Conservation (phyloP, 129 eudicot genomes). For the Logfia minima region DNA sequence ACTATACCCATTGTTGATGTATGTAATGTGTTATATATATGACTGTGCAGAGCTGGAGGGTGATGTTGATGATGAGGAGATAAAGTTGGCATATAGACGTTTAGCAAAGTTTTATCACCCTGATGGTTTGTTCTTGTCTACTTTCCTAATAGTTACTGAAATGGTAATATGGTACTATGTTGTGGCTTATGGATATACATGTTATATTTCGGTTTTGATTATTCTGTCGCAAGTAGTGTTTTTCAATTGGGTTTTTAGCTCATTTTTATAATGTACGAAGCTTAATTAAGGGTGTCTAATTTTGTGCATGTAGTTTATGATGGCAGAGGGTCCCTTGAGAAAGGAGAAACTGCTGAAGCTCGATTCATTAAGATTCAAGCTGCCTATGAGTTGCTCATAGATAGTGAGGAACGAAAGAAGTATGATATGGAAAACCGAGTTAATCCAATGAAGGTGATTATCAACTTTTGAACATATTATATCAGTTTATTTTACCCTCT, state of each 20-base stretch:
- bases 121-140: conserved; percentile 76
- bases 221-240: neutral
- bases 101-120: conserved; percentile 98
- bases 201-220: neutral
- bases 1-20: neutral
- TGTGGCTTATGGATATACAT: conserved; percentile 3
- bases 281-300: conserved; percentile 5
- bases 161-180: conserved; percentile 17
- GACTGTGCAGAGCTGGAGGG: conserved; percentile 69
- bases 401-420: conserved; percentile 64
- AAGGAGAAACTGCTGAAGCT: conserved; percentile 98
- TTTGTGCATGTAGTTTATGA: conserved; percentile 64
- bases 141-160: conserved; percentile 21
- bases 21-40: conserved; percentile 6
- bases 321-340: conserved; percentile 92
- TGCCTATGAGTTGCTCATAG: conserved; percentile 90
- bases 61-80: conserved; percentile 85
- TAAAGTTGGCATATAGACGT: conserved; percentile 87
- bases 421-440: conserved; percentile 82
- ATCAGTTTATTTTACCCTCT: neutral
- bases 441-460: conserved; percentile 88
- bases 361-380: conserved; percentile 98
- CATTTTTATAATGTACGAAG: neutral
- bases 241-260: neutral
- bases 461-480: neutral